Evolutionary conservation across 768 basidiomycete species (phyloP).

Genomic region (Psilocybe cubensis): DNA sequence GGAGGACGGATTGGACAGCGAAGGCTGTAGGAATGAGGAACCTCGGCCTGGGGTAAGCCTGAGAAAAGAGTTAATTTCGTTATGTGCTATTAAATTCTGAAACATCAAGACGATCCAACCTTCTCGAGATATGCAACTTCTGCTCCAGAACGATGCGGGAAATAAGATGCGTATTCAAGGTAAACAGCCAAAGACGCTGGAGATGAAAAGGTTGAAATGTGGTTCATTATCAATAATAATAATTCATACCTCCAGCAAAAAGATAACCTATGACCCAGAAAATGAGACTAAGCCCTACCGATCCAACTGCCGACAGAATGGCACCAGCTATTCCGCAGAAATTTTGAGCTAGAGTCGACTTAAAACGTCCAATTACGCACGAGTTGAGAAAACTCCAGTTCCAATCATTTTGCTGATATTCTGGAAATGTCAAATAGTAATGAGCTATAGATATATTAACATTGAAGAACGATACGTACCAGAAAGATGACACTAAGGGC

Average conservation of each 20-base stretch:
- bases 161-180: constrained; percentile 49
- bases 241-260: constrained; percentile 34
- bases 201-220: background rate
- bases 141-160: constrained; percentile 52
- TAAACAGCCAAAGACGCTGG: constrained; percentile 40
- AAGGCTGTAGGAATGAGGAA: constrained; percentile 47
- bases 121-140: constrained; percentile 52
- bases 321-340: constrained; percentile 29
- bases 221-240: background rate
- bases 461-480: background rate
- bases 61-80: background rate
- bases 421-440: background rate
- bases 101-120: constrained; percentile 20
- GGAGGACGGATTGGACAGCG: constrained; percentile 42
- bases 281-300: constrained; percentile 40
- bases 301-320: constrained; percentile 39
- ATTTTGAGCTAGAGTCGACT: background rate
- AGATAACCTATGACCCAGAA: constrained; percentile 45
- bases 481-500: constrained; percentile 2
- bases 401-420: constrained; percentile 12
- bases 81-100: background rate
- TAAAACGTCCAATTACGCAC: background rate
- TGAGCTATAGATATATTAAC: background rate
- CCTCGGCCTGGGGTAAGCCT: constrained; percentile 46
- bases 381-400: constrained; percentile 8